Percentiles rank a stretch among this genome's conserved stretches.
Conservation (phyloP, 805 yeast species). For the Saccharomyces paradoxus region DNA sequence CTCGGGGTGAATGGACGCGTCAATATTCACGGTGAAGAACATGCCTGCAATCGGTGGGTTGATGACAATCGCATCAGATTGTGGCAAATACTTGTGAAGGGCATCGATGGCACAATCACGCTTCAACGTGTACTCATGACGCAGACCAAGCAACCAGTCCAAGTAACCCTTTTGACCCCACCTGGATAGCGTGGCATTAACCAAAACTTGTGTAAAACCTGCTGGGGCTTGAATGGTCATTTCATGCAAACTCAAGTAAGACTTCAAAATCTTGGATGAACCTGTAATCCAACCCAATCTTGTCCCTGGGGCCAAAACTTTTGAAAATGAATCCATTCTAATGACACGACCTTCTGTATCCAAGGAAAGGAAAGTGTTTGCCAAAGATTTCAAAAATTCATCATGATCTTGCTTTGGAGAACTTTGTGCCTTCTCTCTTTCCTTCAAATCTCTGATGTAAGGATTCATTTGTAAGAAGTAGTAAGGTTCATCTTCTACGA, state of each 20-base stretch:
- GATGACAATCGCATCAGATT: constrained; percentile 27
- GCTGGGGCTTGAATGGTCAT: constrained; percentile 72
- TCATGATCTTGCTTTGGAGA: constrained; percentile 40
- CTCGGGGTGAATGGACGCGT: constrained; percentile 74
- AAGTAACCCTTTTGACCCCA: constrained; percentile 90
- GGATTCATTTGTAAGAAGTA: constrained; percentile 89
- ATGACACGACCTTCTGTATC: constrained; percentile 86
- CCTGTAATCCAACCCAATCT: constrained; percentile 88
- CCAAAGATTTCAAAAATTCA: constrained; percentile 57
- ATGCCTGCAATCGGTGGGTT: constrained; percentile 75
- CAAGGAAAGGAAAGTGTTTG: constrained; percentile 63
- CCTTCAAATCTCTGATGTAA: constrained; percentile 43
- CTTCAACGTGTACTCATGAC: constrained; percentile 77
- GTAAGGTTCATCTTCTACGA: constrained; percentile 95
- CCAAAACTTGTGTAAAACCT: constrained; percentile 68
- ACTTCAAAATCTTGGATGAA: constrained; percentile 53
- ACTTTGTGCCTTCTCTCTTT: constrained; percentile 18
- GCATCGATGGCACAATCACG: constrained; percentile 83
- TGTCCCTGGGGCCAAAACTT: constrained; percentile 84
- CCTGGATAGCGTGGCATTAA: constrained; percentile 61
- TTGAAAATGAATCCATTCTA: constrained; percentile 84
- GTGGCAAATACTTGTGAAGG: constrained; percentile 45
- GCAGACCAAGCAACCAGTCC: constrained; percentile 81
- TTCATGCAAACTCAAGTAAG: constrained; percentile 66
- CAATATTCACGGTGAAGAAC: constrained; percentile 71